Base-by-base conservation (phyloP, 75 land plant species). In the Larix kaempferi region DNA sequence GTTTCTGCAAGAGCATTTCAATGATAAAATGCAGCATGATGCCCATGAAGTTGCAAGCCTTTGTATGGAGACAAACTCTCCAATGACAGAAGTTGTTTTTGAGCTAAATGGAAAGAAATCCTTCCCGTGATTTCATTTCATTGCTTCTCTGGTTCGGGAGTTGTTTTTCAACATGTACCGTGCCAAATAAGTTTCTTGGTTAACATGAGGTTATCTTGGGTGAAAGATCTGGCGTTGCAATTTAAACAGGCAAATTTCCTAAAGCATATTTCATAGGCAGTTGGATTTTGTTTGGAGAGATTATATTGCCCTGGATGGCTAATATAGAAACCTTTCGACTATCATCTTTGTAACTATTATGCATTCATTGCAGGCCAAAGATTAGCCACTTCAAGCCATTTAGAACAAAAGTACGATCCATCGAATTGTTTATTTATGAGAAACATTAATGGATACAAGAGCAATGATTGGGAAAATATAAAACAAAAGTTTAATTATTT, bases 1-100 rank as follows among this genome's bases (percentile, higher is more conserved):
- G 82, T 86, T 82, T 73, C 82, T 96, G 23, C 66, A 97, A 62
- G 92, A 91, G 22, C 80, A 88, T 44, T 95, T 93, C 80, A 95
- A 87, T 49, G 83, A 82, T 8, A 71, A 63, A 37, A 44, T 64
- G 3, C 59, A 74, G 10, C 59, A 75, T 15, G 62, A 79, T 37
- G 57, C 62, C 17, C 74, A 56, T 49, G 84, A 81, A 77, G 82
- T 79, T 33, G 58, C 90, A 58, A 86, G 84, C 59, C 39, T 89
- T 57, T 83, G 86, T 16, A 67, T 84, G 74, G 87, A 86, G 29
- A 67, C 80, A 13, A 52, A 33, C 56, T 75, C 85, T 55, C 57
- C 81, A 52, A 25, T 85, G 16, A 76, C 73, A 54, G 61, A 85
- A 59, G 76, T 64, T n/a, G 74, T 74, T 74, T 77, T 69, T 39